Conservation (phyloP, 345 rosid genomes). For the Hypericum perforatum region DNA sequence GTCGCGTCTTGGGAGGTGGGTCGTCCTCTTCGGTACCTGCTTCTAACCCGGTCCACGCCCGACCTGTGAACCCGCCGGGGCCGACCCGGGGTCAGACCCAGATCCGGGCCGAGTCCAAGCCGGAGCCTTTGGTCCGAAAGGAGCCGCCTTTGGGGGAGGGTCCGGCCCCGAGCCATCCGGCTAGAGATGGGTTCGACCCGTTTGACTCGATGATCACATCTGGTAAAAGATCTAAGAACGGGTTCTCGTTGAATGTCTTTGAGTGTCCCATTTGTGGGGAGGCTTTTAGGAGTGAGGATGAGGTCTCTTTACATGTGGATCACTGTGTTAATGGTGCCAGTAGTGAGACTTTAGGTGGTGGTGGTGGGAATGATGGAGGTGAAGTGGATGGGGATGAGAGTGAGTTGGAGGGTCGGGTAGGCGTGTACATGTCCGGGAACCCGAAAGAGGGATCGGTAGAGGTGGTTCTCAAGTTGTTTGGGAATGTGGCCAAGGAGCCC, state of each 20-base stretch:
- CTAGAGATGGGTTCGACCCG: constrained; percentile 54
- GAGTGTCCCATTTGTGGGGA: constrained; percentile 73
- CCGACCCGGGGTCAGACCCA: constrained; percentile 22
- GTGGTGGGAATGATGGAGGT: constrained; percentile 10
- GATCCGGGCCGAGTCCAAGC: constrained; percentile 13
- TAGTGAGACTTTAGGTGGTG: constrained; percentile 1
- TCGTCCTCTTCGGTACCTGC: constrained; percentile 40
- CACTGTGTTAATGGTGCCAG: constrained; percentile 31
- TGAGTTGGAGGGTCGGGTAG: constrained; percentile 41
- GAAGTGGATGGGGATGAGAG: constrained; percentile 10
- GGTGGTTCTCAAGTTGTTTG: constrained; percentile 53
- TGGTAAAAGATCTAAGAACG: constrained; percentile 64
- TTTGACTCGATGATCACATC: constrained; percentile 62
- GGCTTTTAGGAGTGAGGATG: constrained; percentile 52
- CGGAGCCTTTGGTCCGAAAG: constrained; percentile 27
- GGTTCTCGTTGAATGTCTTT: constrained; percentile 53
- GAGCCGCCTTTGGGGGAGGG: constrained; percentile 19
- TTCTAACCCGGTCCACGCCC: constrained; percentile 32
- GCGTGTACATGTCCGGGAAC: constrained; percentile 47
- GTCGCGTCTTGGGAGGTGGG: constrained; percentile 55
- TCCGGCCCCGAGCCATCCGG: constrained; percentile 25
- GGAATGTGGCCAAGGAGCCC: constrained; percentile 69
- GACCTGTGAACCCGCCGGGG: constrained; percentile 27
- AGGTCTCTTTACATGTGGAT: constrained; percentile 73
- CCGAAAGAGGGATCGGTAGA: constrained; percentile 49